phyloP scores from a whole-genome alignment of 1,139 yeast species.

The Taphrina populina region DNA sequence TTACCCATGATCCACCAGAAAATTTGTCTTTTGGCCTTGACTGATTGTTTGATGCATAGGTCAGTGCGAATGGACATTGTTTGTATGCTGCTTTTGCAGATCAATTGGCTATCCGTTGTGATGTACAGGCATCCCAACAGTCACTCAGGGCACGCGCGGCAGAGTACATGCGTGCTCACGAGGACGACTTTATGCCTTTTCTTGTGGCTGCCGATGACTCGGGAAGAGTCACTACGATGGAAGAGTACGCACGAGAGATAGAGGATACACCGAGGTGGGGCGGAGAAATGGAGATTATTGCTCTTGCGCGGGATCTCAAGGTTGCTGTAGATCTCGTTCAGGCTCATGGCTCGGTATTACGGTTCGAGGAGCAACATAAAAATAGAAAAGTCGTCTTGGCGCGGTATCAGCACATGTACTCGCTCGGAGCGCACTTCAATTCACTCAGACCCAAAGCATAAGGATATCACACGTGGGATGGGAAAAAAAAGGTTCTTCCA shows the following conservation, averaged over 20 bases:
- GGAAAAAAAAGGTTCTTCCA: not conserved
- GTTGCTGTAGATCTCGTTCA: slow-evolving; percentile 73
- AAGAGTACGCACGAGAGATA: slow-evolving; percentile 66
- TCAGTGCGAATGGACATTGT: slow-evolving; percentile 92
- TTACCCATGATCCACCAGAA: not conserved
- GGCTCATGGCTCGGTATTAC: slow-evolving; percentile 67
- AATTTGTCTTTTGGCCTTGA: too few species aligned
- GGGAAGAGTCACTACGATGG: slow-evolving; percentile 59
- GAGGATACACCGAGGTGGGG: slow-evolving; percentile 90
- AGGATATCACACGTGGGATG: too few species aligned
- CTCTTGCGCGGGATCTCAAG: slow-evolving; percentile 65
- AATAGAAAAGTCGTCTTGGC: slow-evolving; percentile 59
- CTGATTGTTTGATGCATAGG: too few species aligned
- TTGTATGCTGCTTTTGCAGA: slow-evolving; percentile 81
- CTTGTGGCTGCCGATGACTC: slow-evolving; percentile 71
- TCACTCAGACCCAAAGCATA: slow-evolving; percentile 56
- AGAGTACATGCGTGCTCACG: slow-evolving; percentile 59
- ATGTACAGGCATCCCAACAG: slow-evolving; percentile 49
- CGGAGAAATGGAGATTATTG: slow-evolving; percentile 86
- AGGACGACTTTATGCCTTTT: slow-evolving; percentile 75
- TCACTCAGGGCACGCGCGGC: slow-evolving; percentile 68
- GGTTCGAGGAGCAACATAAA: slow-evolving; percentile 52
- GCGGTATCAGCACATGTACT: slow-evolving; percentile 79
- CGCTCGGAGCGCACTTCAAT: slow-evolving; percentile 93
- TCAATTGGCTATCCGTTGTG: slow-evolving; percentile 61